Conservation (phyloP, 1,284 basidiomycete species). For the Tilletia walkeri region DNA sequence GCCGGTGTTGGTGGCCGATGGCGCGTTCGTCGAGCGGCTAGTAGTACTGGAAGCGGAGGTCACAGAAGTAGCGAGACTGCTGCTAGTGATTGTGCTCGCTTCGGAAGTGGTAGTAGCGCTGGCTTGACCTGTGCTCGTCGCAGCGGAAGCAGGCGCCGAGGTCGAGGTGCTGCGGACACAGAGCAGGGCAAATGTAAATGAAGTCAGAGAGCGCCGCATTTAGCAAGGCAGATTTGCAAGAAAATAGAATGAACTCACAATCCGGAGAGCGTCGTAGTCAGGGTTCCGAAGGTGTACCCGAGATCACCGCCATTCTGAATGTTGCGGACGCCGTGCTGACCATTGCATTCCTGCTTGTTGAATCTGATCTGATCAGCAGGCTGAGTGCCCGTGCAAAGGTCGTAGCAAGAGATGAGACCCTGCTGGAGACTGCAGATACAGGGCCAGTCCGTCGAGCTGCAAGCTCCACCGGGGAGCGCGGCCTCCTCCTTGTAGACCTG, state of each 20-base stretch:
- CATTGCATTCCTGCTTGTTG: conserved; percentile 15
- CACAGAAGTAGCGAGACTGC: background rate
- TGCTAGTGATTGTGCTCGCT: background rate
- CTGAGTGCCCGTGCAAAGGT: conserved; percentile 3
- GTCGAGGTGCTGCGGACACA: background rate
- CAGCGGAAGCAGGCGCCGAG: background rate
- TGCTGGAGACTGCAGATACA: conserved; percentile 10
- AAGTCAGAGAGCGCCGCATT: background rate
- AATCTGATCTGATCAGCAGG: background rate
- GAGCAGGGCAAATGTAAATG: background rate
- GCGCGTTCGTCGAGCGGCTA: too few relatives aligned
- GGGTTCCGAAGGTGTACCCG: background rate
- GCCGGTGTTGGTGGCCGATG: too few relatives aligned
- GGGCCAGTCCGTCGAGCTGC: background rate
- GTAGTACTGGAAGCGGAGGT: too few relatives aligned
- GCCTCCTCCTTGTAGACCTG: conserved; percentile 12
- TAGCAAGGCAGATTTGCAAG: background rate
- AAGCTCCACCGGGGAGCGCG: background rate
- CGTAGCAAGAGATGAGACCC: conserved; percentile 6
- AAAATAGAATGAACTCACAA: background rate
- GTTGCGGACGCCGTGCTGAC: conserved; percentile 6
- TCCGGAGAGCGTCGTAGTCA: background rate
- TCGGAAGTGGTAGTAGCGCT: background rate
- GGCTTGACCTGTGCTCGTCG: background rate
- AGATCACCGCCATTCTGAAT: background rate